Evolutionary conservation across 2,329 filamentous ascomycete species (phyloP).

Genomic region (Aspergillus jensenii): DNA sequence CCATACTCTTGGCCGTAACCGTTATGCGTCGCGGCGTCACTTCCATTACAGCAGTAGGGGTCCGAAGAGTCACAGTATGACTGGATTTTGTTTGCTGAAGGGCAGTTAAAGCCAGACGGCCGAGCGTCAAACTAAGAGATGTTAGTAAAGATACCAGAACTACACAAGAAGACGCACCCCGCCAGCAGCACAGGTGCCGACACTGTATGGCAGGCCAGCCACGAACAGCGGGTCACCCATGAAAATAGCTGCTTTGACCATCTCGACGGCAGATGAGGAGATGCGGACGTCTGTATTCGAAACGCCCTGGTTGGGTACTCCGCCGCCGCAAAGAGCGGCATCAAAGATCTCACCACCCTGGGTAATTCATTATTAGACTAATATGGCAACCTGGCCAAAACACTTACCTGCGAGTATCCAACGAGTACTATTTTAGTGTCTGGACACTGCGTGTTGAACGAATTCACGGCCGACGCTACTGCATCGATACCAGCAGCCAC

Average conservation of each 20-base stretch:
- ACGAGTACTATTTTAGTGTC: slow-evolving; percentile 59
- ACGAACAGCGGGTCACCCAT: slow-evolving; percentile 64
- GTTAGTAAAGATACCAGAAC: neutral
- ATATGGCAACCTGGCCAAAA: too few species aligned
- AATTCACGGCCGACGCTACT: slow-evolving; percentile 60
- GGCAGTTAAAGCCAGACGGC: slow-evolving; percentile 58
- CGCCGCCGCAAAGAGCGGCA: slow-evolving; percentile 61
- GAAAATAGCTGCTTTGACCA: slow-evolving; percentile 64
- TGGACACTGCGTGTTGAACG: slow-evolving; percentile 58
- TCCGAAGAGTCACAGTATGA: slow-evolving; percentile 66
- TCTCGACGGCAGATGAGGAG: slow-evolving; percentile 49
- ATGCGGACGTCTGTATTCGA: slow-evolving; percentile 47
- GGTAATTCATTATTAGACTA: too few species aligned
- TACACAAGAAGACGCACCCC: slow-evolving; percentile 52
- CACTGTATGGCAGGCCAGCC: slow-evolving; percentile 57
- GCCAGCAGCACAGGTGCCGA: slow-evolving; percentile 59
- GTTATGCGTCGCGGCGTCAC: slow-evolving; percentile 59
- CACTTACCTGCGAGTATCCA: slow-evolving; percentile 60
- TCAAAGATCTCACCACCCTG: slow-evolving; percentile 65
- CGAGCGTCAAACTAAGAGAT: slow-evolving; percentile 58
- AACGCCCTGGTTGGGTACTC: slow-evolving; percentile 49
- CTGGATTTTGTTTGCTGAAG: slow-evolving; percentile 57
- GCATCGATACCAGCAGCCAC: slow-evolving; percentile 58
- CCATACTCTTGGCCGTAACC: slow-evolving; percentile 64
- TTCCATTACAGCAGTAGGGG: slow-evolving; percentile 67